These are phyloP conservation scores for Henckelia pumila DNA, from an alignment of 257 asterid genomes.

Conservation along the genomic window DNA sequence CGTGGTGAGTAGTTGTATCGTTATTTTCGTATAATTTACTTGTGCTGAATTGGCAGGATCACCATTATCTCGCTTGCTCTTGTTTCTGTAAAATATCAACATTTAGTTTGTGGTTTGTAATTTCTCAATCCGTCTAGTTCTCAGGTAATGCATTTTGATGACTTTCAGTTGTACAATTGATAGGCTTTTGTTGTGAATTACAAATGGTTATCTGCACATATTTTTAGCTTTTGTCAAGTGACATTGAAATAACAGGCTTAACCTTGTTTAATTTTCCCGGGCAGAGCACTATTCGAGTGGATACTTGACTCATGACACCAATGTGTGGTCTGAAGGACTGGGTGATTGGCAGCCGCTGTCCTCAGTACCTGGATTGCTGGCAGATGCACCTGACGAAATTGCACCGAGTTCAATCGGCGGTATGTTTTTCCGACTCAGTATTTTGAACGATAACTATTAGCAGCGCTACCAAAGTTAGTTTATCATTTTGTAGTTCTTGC, in stretches of 20 bases:
- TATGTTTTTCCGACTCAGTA: conserved; percentile 5
- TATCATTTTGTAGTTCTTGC: conserved; percentile 39
- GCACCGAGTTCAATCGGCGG: conserved; percentile 44
- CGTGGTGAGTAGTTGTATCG: conserved; percentile 46
- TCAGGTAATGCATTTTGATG: conserved; percentile 23
- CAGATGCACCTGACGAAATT: conserved; percentile 36
- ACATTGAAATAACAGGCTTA: conserved; percentile 32
- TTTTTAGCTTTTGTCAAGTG: conserved; percentile 35
- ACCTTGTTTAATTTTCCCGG: conserved; percentile 48
- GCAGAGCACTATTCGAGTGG: conserved; percentile 85
- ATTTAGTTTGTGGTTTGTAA: conserved; percentile 29
- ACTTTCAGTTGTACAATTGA: conserved; percentile 33
- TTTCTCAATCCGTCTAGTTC: conserved; percentile 24
- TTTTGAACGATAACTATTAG: conserved; percentile 7
- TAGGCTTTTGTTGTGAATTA: conserved; percentile 33
- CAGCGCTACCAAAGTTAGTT: conserved; percentile 12
- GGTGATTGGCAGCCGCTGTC: conserved; percentile 76
- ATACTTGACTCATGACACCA: conserved; percentile 61
- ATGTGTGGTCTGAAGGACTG: conserved; percentile 86
- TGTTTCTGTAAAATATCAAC: conserved; percentile 18
- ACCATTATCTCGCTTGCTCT: conserved; percentile 3
- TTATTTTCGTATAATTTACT: conserved; percentile 15
- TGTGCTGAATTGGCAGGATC: conserved; percentile 13
- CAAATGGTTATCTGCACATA: conserved; percentile 36
- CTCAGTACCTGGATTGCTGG: conserved; percentile 48